Base-by-base conservation (phyloP, 2,329 filamentous ascomycete genomes). In the Fusarium tupiense region DNA sequence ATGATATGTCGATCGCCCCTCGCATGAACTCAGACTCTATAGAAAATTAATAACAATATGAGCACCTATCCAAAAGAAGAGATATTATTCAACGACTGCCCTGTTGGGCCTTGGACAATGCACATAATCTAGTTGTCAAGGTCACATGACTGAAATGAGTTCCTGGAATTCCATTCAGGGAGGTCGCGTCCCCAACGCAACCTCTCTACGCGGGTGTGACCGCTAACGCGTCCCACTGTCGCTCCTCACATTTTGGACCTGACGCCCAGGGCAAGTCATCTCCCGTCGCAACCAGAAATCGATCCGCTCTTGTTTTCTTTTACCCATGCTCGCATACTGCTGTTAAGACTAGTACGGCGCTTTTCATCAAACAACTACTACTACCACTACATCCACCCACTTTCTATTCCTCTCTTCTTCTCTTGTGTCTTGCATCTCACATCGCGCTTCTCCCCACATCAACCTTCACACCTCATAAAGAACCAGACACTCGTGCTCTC, bases 151-250 rank as follows among this genome's bases (percentile, higher is more conserved):
- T 40, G 17, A 26, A 24, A 38, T 63, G 43, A 61, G 41, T 35
- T 38, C 37, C 26, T 68, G n/a, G 38, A 26, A 29, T n/a, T 26
- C 14, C 35, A 49, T 61, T 38, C 26, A 38, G 35, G 41, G 29
- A 26, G 31, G 37, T 64, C 72, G 73, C 72, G 72, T 75, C 40
- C 20, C 31, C 46, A 62, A 67, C 56, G 69, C 68, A 73, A 76
- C 75, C 79, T 77, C 79, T 80, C 77, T 80, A 80, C 79, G 79
- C 79, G 79, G 73, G 66, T 66, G 64, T 68, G 73, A 61, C 69
- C 69, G 38, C 57, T 72, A 78, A 77, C 79, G 79, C 79, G 79
- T 80, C 77, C 50, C 63, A 62, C 62, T 73, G 31, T 60, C 69
- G 49, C 50, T 71, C 65, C 66, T 75, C 40, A 40, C 52, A 60